Conservation (phyloP, 1,284 basidiomycete species). For the Mycosarcoma mackinlayi region DNA sequence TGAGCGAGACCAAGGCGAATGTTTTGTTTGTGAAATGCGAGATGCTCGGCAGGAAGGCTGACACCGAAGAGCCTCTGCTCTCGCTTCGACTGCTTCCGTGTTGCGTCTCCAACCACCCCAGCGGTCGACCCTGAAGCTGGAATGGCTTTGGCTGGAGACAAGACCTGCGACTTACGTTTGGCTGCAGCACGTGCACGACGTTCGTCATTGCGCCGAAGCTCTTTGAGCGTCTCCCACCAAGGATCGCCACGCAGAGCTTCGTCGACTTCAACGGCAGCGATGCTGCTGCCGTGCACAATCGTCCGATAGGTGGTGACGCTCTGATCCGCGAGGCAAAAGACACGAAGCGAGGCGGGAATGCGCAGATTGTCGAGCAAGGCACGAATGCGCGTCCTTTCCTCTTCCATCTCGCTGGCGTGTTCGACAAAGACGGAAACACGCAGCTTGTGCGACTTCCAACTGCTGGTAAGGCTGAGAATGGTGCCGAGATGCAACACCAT, state of each 20-base stretch:
- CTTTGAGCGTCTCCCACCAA: constrained; percentile 65
- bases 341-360: constrained; percentile 64
- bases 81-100: constrained; percentile 46
- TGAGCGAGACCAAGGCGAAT: constrained; percentile 66
- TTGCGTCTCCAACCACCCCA: constrained; percentile 6
- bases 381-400: constrained; percentile 60
- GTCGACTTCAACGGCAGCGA: constrained; percentile 45
- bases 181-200: constrained; percentile 46
- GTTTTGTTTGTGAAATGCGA: constrained; percentile 65
- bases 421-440: constrained; percentile 68
- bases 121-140: constrained; percentile 5
- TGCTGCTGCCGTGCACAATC: constrained; percentile 59
- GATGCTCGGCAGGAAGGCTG: constrained; percentile 63
- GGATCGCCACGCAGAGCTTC: constrained; percentile 59
- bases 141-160: constrained; percentile 39
- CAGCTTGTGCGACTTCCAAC: constrained; percentile 65
- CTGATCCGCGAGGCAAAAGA: constrained; percentile 60
- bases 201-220: constrained; percentile 60
- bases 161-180: constrained; percentile 46
- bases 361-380: constrained; percentile 66
- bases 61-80: constrained; percentile 60
- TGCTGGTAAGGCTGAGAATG: constrained; percentile 65
- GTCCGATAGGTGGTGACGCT: constrained; percentile 61
- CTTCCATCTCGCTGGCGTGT: constrained; percentile 57
- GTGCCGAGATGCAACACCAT: constrained; percentile 68